These are phyloP conservation scores for Trichoderma arundinaceum DNA, from an alignment of 2,329 filamentous ascomycete genomes.

Conservation along the genomic window DNA sequence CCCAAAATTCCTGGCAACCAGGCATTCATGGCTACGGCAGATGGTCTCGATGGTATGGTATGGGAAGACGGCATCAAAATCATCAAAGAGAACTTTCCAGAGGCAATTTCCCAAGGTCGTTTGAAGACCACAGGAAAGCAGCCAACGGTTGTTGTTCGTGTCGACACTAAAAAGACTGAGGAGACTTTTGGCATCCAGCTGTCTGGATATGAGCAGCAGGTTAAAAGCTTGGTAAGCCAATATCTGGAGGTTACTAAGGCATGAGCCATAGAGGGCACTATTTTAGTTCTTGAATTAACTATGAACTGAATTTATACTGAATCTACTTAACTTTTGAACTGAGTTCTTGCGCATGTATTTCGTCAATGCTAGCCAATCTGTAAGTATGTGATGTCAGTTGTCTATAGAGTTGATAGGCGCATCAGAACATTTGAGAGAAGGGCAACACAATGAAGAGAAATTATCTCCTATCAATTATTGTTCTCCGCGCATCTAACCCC, in stretches of 20 bases:
- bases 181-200: conserved; percentile 19
- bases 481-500: no score
- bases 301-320: background rate
- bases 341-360: background rate
- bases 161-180: conserved; percentile 17
- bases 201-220: background rate
- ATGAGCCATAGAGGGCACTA: background rate
- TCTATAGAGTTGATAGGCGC: no score
- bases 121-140: conserved; percentile 27
- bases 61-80: background rate
- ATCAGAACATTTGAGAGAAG: no score
- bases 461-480: no score
- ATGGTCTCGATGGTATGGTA: background rate
- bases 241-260: conserved; percentile 11
- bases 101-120: conserved; percentile 7
- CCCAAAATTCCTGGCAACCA: conserved; percentile 16
- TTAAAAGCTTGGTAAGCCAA: conserved; percentile 16
- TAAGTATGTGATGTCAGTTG: no score
- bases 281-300: background rate
- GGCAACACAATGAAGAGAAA: no score
- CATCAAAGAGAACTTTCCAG: background rate
- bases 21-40: background rate
- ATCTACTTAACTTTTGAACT: background rate
- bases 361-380: background rate
- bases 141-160: background rate